Evolutionary conservation across 495 filamentous ascomycete genomes (phyloP), one percentile per base, ranked within the genome.

Genomic region (Tuber aestivum): DNA sequence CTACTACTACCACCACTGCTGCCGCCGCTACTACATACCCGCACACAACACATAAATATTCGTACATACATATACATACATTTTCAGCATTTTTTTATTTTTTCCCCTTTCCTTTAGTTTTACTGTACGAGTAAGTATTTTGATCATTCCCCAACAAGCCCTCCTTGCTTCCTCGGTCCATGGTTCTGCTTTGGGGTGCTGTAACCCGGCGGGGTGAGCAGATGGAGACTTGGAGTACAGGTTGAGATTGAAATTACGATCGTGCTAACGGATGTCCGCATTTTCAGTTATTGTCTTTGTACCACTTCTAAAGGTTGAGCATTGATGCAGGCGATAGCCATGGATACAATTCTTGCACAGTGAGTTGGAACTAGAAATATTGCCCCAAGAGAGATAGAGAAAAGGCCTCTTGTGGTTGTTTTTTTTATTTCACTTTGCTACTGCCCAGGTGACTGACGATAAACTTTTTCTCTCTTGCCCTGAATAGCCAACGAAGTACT

Each of bases 261-360:
- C 74, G 76, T 42, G 72, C 80, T 82, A 77, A 82, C 79, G 80
- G 80, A 72, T 82, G 74, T 82, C 72, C 41, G 80, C 80, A 79
- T 82, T 68, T 79, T 76, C 70, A 76, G 73, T 79, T 81, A 70
- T 82, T 81, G 71, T 79, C 77, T 68, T 72, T 82, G 75, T 78
- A 70, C 73, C 37, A 81, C 79, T 70, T 78, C 74, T 70, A 56
- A 73, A 77, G 70, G 61, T 75, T 72, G 73, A 81, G 44, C 72
- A 73, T 72, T 78, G 76, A 79, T 82, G 80, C 76, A 82, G 73
- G 70, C 74, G 48, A 75, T 81, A 56, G 70, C 72, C 73, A 82
- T 82, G 74, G 80, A 82, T 73, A 71, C 80, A 48, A 77, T 82
- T 74, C 76, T 82, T 78, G 69, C 80, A 37, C 76, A 77, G 80